Percentiles rank a stretch among this genome's conserved stretches.
phyloP scores from a whole-genome alignment of 305 asterid genomes.

The Fraxinus velutina region DNA sequence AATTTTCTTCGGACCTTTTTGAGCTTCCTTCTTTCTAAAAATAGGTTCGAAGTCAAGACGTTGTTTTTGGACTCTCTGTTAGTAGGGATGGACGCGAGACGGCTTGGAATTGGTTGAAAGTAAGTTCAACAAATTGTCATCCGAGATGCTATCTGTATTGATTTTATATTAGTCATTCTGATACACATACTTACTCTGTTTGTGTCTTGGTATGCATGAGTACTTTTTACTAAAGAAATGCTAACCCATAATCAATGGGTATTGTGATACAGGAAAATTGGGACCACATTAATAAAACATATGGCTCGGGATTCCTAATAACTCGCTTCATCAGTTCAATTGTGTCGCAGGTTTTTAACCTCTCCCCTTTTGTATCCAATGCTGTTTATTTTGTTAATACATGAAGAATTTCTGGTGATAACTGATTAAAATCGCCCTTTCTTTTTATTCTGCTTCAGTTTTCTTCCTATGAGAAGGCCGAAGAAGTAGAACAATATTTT shows the following conservation, averaged over 20 bases:
- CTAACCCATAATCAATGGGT: not conserved
- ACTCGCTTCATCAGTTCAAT: conserved; percentile 65
- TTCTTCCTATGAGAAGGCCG: conserved; percentile 64
- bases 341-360: conserved; percentile 70
- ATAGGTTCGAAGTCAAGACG: conserved; percentile 95
- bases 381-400: not conserved
- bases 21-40: conserved; percentile 12
- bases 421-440: not conserved
- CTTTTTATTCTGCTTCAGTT: conserved; percentile 40
- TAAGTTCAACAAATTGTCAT: conserved; percentile 31
- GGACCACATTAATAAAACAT: conserved; percentile 68
- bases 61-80: conserved; percentile 67
- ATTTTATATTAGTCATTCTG: not conserved
- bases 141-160: not conserved
- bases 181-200: not conserved
- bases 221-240: not conserved
- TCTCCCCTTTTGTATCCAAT: conserved; percentile 4
- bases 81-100: conserved; percentile 73
- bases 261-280: conserved; percentile 56
- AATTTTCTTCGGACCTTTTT: not conserved
- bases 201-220: not conserved
- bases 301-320: conserved; percentile 79
- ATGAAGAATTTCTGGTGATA: not conserved
- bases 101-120: conserved; percentile 92
- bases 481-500: conserved; percentile 67